These are phyloP conservation scores for Inosperma sp. DNA, from an alignment of 768 basidiomycete genomes.

Conservation along the genomic window DNA sequence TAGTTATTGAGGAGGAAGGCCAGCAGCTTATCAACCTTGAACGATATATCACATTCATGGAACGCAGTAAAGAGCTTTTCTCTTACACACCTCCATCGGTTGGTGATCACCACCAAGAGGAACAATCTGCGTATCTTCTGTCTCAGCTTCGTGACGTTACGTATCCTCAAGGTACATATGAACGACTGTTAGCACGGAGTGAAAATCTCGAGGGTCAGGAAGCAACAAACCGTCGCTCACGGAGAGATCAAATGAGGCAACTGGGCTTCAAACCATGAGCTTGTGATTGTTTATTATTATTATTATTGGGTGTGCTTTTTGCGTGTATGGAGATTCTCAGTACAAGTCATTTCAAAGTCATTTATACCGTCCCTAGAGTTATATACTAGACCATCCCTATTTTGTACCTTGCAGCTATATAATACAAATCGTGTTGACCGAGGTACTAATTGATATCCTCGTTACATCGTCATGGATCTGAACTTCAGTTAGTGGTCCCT, in stretches of 20 bases:
- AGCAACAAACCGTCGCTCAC: neutral
- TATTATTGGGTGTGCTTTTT: too few relatives aligned
- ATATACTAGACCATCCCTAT: too few relatives aligned
- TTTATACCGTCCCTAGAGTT: too few relatives aligned
- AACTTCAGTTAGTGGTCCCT: too few relatives aligned
- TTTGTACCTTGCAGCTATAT: too few relatives aligned
- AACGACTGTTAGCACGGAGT: neutral
- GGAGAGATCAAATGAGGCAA: neutral
- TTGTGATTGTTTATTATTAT: too few relatives aligned
- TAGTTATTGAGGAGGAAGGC: slow-evolving; percentile 23
- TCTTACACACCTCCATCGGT: slow-evolving; percentile 32
- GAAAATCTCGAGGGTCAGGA: neutral
- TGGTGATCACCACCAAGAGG: slow-evolving; percentile 28
- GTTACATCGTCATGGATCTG: too few relatives aligned
- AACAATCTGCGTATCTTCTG: slow-evolving; percentile 40
- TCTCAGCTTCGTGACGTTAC: slow-evolving; percentile 32
- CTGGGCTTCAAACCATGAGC: neutral
- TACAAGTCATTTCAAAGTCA: too few relatives aligned
- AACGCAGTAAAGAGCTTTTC: slow-evolving; percentile 28
- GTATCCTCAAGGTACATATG: neutral
- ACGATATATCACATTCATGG: slow-evolving; percentile 35
- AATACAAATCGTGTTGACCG: too few relatives aligned
- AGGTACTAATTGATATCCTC: too few relatives aligned
- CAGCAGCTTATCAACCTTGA: slow-evolving; percentile 41
- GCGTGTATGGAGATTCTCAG: too few relatives aligned